Evolutionary conservation across 2,329 filamentous ascomycete species (phyloP).

Genomic region (Fusarium ambrosium): DNA sequence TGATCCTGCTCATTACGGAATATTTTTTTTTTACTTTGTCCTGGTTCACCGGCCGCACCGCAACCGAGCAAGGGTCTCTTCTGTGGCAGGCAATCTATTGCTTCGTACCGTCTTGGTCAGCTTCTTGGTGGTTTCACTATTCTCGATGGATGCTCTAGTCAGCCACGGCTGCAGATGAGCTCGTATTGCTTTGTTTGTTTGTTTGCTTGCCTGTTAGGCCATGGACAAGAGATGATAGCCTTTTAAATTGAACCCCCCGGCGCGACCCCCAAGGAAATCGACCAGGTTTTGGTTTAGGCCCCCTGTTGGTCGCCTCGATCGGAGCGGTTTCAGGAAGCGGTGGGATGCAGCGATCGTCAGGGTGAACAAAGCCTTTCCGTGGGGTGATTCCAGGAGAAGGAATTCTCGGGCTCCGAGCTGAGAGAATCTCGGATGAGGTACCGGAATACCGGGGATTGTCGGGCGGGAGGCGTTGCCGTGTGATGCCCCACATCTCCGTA

Average conservation of each 20-base stretch:
- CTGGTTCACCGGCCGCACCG: constrained; percentile 6
- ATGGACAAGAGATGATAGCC: background rate
- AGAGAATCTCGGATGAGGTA: background rate
- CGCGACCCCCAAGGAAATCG: background rate
- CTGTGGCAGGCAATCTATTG: background rate
- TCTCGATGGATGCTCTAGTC: background rate
- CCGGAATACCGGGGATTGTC: background rate
- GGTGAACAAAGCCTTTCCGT: constrained; percentile 7
- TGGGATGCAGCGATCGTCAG: constrained; percentile 29
- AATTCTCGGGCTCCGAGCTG: background rate
- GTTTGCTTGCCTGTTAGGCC: background rate
- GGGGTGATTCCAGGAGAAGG: background rate
- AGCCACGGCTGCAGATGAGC: background rate
- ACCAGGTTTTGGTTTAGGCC: background rate
- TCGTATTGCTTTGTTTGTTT: background rate
- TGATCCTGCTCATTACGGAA: constrained; percentile 9
- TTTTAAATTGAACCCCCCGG: background rate
- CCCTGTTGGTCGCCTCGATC: constrained; percentile 3
- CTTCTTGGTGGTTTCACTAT: background rate
- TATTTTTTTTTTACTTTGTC: background rate
- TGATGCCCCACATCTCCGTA: background rate
- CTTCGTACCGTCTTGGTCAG: background rate
- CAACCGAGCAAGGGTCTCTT: background rate
- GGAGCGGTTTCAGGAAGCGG: constrained; percentile 33
- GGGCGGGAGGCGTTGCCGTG: background rate